Evolutionary conservation across 768 basidiomycete species (phyloP), one percentile per base, ranked within the genome.

Genomic region (Lepiota venenata): DNA sequence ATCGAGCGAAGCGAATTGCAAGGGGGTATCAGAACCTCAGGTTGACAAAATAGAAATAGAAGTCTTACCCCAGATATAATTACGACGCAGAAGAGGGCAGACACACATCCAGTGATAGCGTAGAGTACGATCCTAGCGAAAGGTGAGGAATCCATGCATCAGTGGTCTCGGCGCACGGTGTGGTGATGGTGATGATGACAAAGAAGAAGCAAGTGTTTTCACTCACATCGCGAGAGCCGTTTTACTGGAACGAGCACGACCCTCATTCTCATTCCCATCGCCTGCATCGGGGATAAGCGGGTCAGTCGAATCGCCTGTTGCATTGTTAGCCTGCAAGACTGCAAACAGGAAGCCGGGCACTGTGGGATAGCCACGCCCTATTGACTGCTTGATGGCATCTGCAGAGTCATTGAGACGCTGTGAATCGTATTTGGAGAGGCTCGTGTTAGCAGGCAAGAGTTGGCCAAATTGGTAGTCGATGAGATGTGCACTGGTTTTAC

Each of bases 91-190:
- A 97, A 95, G 18, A 94, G 74, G 21, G 83, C 82, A 20, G 91
- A 90, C 37, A 98, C 92, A 58, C 89, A 86, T 3, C 91, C 94
- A 1, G 92, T 93, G 60, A 96, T 92, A 3, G 84, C 83, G 64
- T 96, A 96, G 16, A 92, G 73, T 25, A 92, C 78, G 52, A 92
- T 87, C 91, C 90, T 87, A 45, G 16, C 8, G 4, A 57, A 11
- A 9, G 18, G 22, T 1, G 21, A 42, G 36, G 40, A 32, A 18
- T 32, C 12, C n/a, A 38, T 52, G 27, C n/a, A 41, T 29, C 44
- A 42, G 39, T n/a, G n/a, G 16, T n/a, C 25, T 27, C 7, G 18
- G 16, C 20, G 18, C 46, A 6, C 32, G 16, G 18, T 18, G 18
- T 36, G 32, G 15, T 47, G 46, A 20, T 47, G 46, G 47, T 44